Conservation (phyloP, 148 eudicot genomes). For the Dysphania ambrosioides region DNA sequence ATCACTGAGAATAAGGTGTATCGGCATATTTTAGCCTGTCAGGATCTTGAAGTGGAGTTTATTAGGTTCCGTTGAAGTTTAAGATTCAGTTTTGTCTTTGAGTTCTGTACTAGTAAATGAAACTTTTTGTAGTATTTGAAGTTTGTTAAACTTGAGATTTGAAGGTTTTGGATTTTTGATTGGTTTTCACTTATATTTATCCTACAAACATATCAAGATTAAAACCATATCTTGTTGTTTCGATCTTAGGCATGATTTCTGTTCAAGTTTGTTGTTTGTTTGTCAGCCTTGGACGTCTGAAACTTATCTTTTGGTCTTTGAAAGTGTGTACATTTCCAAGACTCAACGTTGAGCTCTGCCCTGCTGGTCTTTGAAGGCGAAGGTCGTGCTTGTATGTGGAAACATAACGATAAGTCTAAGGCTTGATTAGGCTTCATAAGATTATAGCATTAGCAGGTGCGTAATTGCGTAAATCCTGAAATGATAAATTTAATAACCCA, state of each 20-base stretch:
- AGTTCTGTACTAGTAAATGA: not conserved
- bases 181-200: too few relatives aligned
- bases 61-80: not conserved
- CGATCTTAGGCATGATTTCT: not conserved
- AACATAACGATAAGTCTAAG: too few relatives aligned
- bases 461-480: not conserved
- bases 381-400: too few relatives aligned
- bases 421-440: too few relatives aligned
- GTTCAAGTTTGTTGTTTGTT: not conserved
- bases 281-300: too few relatives aligned
- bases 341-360: too few relatives aligned
- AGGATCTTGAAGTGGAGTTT: not conserved
- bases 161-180: not conserved
- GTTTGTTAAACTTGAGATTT: not conserved
- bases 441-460: too few relatives aligned
- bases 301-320: not conserved
- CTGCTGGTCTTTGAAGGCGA: too few relatives aligned
- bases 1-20: not conserved
- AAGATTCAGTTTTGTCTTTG: not conserved
- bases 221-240: not conserved
- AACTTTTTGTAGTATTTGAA: not conserved
- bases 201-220: not conserved
- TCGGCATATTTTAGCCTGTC: not conserved
- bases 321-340: too few relatives aligned
- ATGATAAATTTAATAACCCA: not conserved